Conservation (phyloP, 305 asterid genomes). For the Solanum hybrid region DNA sequence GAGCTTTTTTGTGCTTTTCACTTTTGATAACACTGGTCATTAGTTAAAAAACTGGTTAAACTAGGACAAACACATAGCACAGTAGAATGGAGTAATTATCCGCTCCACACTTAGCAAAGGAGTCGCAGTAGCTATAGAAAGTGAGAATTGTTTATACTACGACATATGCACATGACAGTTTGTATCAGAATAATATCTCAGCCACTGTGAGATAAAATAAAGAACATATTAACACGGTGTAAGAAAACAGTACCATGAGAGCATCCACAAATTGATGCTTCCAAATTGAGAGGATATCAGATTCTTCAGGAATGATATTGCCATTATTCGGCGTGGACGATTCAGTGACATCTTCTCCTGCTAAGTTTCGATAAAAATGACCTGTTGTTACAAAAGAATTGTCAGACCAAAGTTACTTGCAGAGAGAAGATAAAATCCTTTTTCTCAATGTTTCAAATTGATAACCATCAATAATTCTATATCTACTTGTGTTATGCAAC, state of each 20-base stretch:
- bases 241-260: slow-evolving; percentile 34
- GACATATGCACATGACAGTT: neutral
- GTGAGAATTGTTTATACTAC: neutral
- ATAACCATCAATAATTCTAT: neutral
- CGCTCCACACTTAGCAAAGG: neutral
- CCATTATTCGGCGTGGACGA: slow-evolving; percentile 25
- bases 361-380: slow-evolving; percentile 38
- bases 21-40: neutral
- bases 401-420: slow-evolving; percentile 15
- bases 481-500: neutral
- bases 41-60: neutral
- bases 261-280: slow-evolving; percentile 74
- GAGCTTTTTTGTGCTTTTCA: neutral
- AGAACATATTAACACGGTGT: neutral
- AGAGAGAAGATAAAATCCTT: neutral
- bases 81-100: neutral
- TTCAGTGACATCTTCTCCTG: slow-evolving; percentile 24
- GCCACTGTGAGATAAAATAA: neutral
- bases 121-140: neutral
- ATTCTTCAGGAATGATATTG: slow-evolving; percentile 25
- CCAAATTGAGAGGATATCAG: slow-evolving; percentile 49
- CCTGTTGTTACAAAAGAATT: slow-evolving; percentile 25
- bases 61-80: neutral
- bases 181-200: neutral
- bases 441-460: neutral